Conservation (phyloP, 257 asterid genomes). For the Mitragyna speciosa region DNA sequence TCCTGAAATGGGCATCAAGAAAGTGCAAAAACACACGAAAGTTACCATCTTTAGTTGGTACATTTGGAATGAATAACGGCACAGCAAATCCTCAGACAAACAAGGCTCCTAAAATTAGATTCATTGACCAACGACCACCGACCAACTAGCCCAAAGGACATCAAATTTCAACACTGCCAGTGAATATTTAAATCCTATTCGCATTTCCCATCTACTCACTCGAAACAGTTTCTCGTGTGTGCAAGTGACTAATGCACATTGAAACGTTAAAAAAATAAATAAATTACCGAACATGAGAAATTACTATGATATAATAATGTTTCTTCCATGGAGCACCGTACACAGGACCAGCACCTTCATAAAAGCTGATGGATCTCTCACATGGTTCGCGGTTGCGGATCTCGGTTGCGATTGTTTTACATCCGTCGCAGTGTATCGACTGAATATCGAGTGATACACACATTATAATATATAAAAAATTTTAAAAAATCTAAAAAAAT, state of each 20-base stretch:
- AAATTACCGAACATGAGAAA: constrained; percentile 21
- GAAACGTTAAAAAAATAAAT: constrained; percentile 11
- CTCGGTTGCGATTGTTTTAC: too few species aligned
- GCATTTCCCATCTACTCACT: neutral
- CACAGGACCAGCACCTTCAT: constrained; percentile 35
- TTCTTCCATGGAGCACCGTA: constrained; percentile 40
- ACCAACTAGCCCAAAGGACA: constrained; percentile 1
- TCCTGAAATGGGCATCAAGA: neutral
- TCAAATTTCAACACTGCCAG: constrained; percentile 11
- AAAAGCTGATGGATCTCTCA: constrained; percentile 16
- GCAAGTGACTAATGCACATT: constrained; percentile 5
- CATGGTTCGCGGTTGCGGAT: too few species aligned
- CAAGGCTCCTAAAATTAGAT: neutral
- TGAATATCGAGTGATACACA: too few species aligned
- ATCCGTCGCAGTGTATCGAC: too few species aligned
- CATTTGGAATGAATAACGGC: neutral
- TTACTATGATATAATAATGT: constrained; percentile 5
- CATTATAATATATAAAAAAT: too few species aligned
- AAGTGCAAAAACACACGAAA: neutral
- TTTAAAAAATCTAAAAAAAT: too few species aligned
- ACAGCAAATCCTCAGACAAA: neutral
- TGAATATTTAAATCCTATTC: neutral
- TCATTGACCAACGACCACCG: constrained; percentile 33
- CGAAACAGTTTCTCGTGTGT: constrained; percentile 21
- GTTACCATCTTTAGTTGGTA: constrained; percentile 1